A percentile compares a stretch with the other conserved stretches of the same genome.
Conservation (phyloP, 23 red algal genomes). For the Gracilaria caudata region DNA sequence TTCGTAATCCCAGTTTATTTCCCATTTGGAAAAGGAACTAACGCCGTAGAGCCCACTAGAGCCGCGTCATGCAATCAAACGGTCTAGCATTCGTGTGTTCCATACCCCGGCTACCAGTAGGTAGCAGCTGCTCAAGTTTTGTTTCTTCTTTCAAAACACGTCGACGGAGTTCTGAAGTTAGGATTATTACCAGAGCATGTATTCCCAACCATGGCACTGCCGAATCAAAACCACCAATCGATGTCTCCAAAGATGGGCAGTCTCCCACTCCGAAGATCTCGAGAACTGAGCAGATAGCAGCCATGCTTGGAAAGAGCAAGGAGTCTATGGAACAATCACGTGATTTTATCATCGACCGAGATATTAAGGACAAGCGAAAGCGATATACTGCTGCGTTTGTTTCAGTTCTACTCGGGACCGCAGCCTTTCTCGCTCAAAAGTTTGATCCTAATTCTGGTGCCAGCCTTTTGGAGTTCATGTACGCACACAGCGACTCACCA, state of each 20-base stretch:
- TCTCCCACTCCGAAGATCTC: not conserved
- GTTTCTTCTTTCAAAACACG: not conserved
- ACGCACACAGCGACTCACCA: constrained; percentile 16
- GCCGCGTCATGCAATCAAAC: not conserved
- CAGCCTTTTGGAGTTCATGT: constrained; percentile 36
- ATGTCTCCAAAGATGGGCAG: not conserved
- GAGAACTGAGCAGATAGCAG: constrained; percentile 56
- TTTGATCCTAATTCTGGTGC: constrained; percentile 27
- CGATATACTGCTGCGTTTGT: not conserved
- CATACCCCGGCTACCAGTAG: not conserved
- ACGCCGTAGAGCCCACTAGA: no score
- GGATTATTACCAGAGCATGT: not conserved
- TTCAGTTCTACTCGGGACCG: not conserved
- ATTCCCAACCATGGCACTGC: not conserved
- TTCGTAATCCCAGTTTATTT: not conserved
- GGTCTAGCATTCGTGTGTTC: not conserved
- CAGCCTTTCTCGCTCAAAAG: constrained; percentile 21
- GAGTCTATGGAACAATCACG: constrained; percentile 18
- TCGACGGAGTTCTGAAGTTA: not conserved
- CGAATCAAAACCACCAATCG: not conserved
- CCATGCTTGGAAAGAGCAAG: constrained; percentile 34
- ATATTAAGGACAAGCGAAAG: constrained; percentile 26
- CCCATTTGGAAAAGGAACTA: no score
- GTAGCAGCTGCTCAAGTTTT: not conserved
- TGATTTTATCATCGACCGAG: constrained; percentile 18